These are phyloP conservation scores for Novymonas esmeraldas DNA, from an alignment of 208 protist genomes.

Conservation along the genomic window DNA sequence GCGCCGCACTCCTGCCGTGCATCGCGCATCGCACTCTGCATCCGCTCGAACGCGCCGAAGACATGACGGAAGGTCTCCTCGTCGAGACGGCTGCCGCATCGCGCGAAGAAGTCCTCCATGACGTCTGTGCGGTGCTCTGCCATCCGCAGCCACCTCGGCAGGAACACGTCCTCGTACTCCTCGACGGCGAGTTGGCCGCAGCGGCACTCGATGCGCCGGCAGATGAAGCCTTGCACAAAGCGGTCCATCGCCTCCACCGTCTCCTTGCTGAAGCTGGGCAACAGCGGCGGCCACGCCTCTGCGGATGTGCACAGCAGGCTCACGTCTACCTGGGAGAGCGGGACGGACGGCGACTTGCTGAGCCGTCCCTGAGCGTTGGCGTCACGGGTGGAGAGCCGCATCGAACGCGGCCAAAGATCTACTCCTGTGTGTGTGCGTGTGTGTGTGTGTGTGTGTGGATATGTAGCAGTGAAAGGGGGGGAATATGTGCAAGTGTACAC, in stretches of 20 bases:
- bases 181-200: conserved; percentile 34
- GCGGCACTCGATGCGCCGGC: conserved; percentile 43
- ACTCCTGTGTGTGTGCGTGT: background rate
- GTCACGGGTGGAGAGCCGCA: conserved; percentile 31
- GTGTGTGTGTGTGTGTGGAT: too few species aligned
- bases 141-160: conserved; percentile 36
- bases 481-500: too few species aligned
- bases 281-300: conserved; percentile 37
- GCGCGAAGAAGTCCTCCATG: conserved; percentile 36
- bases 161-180: conserved; percentile 29
- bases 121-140: conserved; percentile 26
- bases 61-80: conserved; percentile 21
- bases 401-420: background rate
- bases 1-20: conserved; percentile 33
- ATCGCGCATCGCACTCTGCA: conserved; percentile 43
- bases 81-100: conserved; percentile 19
- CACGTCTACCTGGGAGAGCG: conserved; percentile 10
- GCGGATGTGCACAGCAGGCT: conserved; percentile 16
- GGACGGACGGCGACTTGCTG: conserved; percentile 24
- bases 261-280: conserved; percentile 36
- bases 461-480: too few species aligned
- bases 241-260: conserved; percentile 24
- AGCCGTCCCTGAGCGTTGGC: conserved; percentile 30
- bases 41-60: conserved; percentile 33
- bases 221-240: conserved; percentile 44